Evolutionary conservation across 192 early-diverging fungal genomes (phyloP), one percentile per base, ranked within the genome.

Genomic region (Hyaloraphidium curvatum): DNA sequence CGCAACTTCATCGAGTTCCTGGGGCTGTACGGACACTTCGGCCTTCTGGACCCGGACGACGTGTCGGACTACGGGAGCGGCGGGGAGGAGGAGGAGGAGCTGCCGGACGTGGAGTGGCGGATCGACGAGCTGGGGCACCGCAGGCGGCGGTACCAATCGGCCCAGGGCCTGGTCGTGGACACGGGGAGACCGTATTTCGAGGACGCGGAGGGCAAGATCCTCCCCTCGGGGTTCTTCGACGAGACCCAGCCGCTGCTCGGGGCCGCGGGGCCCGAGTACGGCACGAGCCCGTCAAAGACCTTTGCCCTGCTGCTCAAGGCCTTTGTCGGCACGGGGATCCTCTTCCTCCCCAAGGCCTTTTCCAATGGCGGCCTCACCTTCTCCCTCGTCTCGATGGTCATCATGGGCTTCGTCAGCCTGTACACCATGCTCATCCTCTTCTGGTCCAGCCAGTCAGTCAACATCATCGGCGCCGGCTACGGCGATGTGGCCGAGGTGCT

Each of bases 1-100:
- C 61, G 76, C n/a, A 92, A 83, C 64, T 97, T 92, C 74, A 74
- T 92, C 28, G 92, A 96, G 61, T 93, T 91, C 59, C 73, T 96
- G 53, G 82, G 79, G 21, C 68, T 96, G 57, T 93, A 86, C 53
- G 89, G 87, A 37, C 7, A 37, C n/a, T 37, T 37, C 9, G 33
- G 33, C 9, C n/a, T 37, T 37, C n/a, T n/a, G n/a, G 33, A 37
- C 9, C 33, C n/a, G 33, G 33, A 37, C 33, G 9, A 11, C 33
- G 33, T 11, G 33, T n/a, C 7, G 33, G 33, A 7, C 9, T 37
- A 11, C 33, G 33, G n/a, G 33, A 37, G n/a, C n/a, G 33, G 33
- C 7, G n/a, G 7, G n/a, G 33, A n/a, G 9, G 33, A 37, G 33
- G n/a, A 7, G n/a, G 7, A 37, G 33, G n/a, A 37, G 33, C 7